Evolutionary conservation across 768 basidiomycete species (phyloP).

Genomic region (Leccinum pellstonianum): DNA sequence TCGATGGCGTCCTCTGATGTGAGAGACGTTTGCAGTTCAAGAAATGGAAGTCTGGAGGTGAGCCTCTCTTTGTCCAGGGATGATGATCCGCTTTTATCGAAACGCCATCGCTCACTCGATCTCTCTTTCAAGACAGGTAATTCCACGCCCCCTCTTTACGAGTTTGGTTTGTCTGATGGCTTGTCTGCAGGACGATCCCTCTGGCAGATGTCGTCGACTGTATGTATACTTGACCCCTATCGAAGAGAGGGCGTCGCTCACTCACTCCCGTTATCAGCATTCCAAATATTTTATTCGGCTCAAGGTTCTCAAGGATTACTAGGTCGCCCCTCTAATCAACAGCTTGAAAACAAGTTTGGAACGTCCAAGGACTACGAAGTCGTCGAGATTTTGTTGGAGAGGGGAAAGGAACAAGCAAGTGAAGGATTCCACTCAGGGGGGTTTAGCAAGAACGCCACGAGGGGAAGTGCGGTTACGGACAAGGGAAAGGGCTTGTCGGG

Average conservation of each 20-base stretch:
- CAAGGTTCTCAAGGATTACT: slow-evolving; percentile 81
- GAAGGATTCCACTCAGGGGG: slow-evolving; percentile 41
- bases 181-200: slow-evolving; percentile 55
- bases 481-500: slow-evolving; percentile 40
- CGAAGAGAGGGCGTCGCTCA: neutral
- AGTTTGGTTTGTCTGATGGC: slow-evolving; percentile 13
- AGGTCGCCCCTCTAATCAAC: slow-evolving; percentile 74
- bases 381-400: slow-evolving; percentile 54
- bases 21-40: slow-evolving; percentile 47
- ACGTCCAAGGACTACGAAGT: slow-evolving; percentile 66
- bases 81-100: slow-evolving; percentile 4
- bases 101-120: slow-evolving; percentile 9
- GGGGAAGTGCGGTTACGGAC: slow-evolving; percentile 40
- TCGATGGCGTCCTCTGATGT: slow-evolving; percentile 6
- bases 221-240: slow-evolving; percentile 37
- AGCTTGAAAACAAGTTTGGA: slow-evolving; percentile 72
- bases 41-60: slow-evolving; percentile 82
- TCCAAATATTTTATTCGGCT: slow-evolving; percentile 63
- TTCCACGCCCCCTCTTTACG: slow-evolving; percentile 8
- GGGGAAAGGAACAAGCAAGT: slow-evolving; percentile 56
- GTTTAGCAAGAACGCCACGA: slow-evolving; percentile 19
- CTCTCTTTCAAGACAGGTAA: slow-evolving; percentile 61
- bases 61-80: slow-evolving; percentile 20
- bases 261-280: slow-evolving; percentile 45
- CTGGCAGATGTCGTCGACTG: slow-evolving; percentile 80